Base-by-base conservation (phyloP, 352 stramenopile species). In the Phytophthora hibernalis region DNA sequence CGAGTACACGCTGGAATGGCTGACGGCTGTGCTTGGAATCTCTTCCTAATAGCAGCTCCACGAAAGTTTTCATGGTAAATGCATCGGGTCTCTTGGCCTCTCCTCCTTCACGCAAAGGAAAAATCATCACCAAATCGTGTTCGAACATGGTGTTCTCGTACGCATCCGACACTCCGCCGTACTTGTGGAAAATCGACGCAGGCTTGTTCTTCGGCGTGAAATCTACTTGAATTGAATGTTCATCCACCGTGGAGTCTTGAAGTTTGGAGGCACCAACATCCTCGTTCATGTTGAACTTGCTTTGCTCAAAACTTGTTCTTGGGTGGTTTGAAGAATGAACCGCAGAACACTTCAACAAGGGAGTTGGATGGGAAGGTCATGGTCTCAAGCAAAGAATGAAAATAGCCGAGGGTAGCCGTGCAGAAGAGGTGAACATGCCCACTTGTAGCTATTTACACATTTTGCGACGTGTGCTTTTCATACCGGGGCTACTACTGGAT, bases 121-220 rank as follows among this genome's bases (percentile, higher is more conserved):
- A 92, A 60, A 92, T 85, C 78, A 92, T 80, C 48, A 92, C 83
- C 42, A 91, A 69, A 48, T 92, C 84, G 61, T 83, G 74, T 44
- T 82, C 82, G 68, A 87, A 91, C 54, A 90, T 51, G 22, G 70
- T 75, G 48, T 87, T 86, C 47, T 85, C 74, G 30, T 76, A 79
- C 22, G 47, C 53, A 22, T 65, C 58, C 7, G 57, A 72, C 9
- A 48, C 65, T 15, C 40, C 60, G 33, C 42, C 52, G 40, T 40
- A 57, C 21, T 68, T 70, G 45, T 62, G 26, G n/a, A 75, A 71
- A 20, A 77, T 75, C n/a, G 70, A 71, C 24, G 64, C 44, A 15
- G 58, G 21, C 51, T 68, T 78, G 37, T 42, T 62, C 42, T 65
- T 77, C 31, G 70, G 57, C 18, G 49, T 42, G 24, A 80, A 51